Conservation (phyloP, 768 basidiomycete genomes). For the Phanerochaete carnosa region DNA sequence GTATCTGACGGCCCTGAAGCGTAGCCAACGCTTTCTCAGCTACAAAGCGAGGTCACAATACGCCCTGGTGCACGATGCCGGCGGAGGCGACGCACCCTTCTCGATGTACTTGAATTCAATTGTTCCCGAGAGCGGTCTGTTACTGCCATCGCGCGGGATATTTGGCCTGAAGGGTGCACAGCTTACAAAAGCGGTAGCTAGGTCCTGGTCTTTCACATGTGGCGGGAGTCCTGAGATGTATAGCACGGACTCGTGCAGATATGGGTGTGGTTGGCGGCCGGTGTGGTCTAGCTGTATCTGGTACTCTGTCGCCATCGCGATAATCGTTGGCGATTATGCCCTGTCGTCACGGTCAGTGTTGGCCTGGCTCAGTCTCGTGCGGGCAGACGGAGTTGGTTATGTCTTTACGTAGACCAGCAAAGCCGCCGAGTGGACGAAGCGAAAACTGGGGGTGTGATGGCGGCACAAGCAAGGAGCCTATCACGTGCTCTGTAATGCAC, state of each 20-base stretch:
- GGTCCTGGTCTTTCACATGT: slow-evolving; percentile 70
- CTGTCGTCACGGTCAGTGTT: not conserved
- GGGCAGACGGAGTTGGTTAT: not conserved
- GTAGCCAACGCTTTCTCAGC: slow-evolving; percentile 90
- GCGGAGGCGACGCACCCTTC: slow-evolving; percentile 51
- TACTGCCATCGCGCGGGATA: slow-evolving; percentile 58
- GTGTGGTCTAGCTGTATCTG: slow-evolving; percentile 12
- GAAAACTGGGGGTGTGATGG: slow-evolving; percentile 2
- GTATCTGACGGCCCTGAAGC: slow-evolving; percentile 72
- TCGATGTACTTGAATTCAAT: slow-evolving; percentile 84
- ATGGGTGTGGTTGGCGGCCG: slow-evolving; percentile 56
- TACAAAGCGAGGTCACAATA: slow-evolving; percentile 26
- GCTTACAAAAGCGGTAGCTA: slow-evolving; percentile 67
- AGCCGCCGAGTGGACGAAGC: slow-evolving; percentile 5
- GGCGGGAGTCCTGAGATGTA: slow-evolving; percentile 78
- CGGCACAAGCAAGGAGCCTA: not conserved
- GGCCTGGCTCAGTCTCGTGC: not conserved
- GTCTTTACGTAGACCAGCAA: not conserved
- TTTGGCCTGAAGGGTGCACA: slow-evolving; percentile 83
- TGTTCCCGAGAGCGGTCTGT: slow-evolving; percentile 57
- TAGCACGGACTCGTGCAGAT: slow-evolving; percentile 78
- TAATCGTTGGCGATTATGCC: slow-evolving; percentile 2
- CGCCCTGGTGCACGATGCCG: not conserved
- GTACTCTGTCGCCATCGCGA: slow-evolving; percentile 28
- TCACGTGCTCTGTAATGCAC: not conserved